A percentile compares a stretch with the other conserved stretches of the same genome.
These are phyloP conservation scores for Chaetomium tenue DNA, from an alignment of 495 filamentous ascomycete genomes.

Conservation along the genomic window DNA sequence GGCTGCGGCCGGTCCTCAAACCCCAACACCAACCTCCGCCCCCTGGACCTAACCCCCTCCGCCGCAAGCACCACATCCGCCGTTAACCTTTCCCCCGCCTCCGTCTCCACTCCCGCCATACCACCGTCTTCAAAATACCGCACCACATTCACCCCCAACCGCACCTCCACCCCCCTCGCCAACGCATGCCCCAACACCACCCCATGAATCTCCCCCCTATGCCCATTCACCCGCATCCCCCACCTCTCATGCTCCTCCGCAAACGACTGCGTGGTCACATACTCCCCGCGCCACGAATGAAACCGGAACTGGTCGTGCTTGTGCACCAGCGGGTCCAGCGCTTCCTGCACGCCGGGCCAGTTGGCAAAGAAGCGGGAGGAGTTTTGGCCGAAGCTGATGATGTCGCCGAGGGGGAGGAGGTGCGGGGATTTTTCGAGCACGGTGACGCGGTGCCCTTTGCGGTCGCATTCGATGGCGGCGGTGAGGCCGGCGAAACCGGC, in stretches of 20 bases:
- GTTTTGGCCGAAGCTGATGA: constrained; percentile 54
- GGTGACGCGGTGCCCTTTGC: constrained; percentile 36
- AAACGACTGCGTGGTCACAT: constrained; percentile 35
- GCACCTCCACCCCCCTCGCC: constrained; percentile 55
- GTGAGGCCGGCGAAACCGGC: constrained; percentile 62
- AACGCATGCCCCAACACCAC: constrained; percentile 57
- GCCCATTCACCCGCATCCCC: constrained; percentile 54
- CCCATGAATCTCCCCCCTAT: constrained; percentile 61
- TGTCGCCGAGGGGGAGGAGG: constrained; percentile 47
- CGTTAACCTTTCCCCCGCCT: constrained; percentile 48
- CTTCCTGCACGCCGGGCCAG: constrained; percentile 6
- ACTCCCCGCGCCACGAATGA: constrained; percentile 25
- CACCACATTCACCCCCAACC: constrained; percentile 53
- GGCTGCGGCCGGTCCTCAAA: constrained; percentile 60
- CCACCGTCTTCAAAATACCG: constrained; percentile 55
- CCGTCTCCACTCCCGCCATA: constrained; percentile 51
- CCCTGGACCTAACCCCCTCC: constrained; percentile 60
- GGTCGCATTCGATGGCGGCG: constrained; percentile 58
- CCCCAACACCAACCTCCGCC: constrained; percentile 58
- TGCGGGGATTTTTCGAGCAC: constrained; percentile 39
- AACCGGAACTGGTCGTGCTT: constrained; percentile 37
- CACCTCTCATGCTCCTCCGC: constrained; percentile 27
- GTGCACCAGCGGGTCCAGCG: not conserved
- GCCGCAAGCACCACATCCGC: constrained; percentile 62
- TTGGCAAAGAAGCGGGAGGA: constrained; percentile 28